A percentile compares a stretch with the other conserved stretches of the same genome.
Evolutionary conservation across 345 rosid species (phyloP).

Genomic region (Theobroma cacao): DNA sequence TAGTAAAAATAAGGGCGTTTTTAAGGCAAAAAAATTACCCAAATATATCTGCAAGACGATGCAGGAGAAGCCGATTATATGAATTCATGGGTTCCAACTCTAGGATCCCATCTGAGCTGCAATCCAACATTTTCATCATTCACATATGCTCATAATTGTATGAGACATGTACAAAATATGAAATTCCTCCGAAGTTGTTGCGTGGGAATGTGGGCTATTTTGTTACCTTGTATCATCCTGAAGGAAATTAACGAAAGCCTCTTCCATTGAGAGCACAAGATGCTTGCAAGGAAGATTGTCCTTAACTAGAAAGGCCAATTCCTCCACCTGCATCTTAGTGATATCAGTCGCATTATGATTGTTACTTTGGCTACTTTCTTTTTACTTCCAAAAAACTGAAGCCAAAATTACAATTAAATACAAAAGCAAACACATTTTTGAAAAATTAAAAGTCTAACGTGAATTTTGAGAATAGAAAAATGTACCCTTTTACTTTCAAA

Average conservation of each 20-base stretch:
- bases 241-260: slow-evolving; percentile 49
- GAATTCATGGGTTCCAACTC: slow-evolving; percentile 73
- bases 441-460: background rate
- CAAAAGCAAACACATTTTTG: background rate
- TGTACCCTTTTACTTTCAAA: background rate
- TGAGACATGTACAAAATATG: background rate
- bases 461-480: background rate
- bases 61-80: slow-evolving; percentile 63
- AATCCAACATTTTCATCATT: slow-evolving; percentile 10
- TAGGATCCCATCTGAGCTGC: slow-evolving; percentile 52
- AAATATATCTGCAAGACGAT: slow-evolving; percentile 67
- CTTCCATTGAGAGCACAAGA: slow-evolving; percentile 68
- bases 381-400: background rate
- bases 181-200: background rate
- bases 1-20: no score
- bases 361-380: background rate
- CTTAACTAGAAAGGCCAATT: slow-evolving; percentile 60
- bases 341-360: background rate
- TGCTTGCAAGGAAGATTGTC: slow-evolving; percentile 65
- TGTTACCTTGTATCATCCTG: slow-evolving; percentile 36
- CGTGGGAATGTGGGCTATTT: background rate
- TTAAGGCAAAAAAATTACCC: slow-evolving; percentile 44
- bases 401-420: background rate
- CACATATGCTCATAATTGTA: background rate
- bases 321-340: slow-evolving; percentile 46